Base-by-base conservation (phyloP, 768 basidiomycete species). In the Fomitopsis pulvina region DNA sequence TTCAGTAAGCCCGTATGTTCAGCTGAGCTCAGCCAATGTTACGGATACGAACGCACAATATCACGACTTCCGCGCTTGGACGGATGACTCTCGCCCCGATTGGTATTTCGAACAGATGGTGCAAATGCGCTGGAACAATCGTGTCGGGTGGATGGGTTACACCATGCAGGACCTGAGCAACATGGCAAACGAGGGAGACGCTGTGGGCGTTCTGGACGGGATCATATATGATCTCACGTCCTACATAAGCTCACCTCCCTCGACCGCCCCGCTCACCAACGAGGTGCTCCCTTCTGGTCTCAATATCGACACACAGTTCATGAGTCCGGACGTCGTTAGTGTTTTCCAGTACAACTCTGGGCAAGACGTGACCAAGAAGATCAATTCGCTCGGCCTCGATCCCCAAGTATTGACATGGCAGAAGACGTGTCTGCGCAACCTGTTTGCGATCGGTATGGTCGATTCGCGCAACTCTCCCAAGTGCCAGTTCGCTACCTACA, bases 51-150 rank as follows among this genome's bases (percentile, higher is more conserved):
- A 93, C 59, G 73, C 86, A 0, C 74, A 81, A 59, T 99, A 98
- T 64, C 96, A 98, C 65, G 95, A 99, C 64, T 99, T 99, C 80
- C 87, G 95, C 16, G 85, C 84, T 0, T 83, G 75, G 62, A 86
- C 84, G 29, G 87, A 83, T 52, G 95, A 98, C 61, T 85, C 87
- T 0, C 81, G 96, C 8, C 95, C 96, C 0, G 96, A 99, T 63
- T 99, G 96, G 96, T 99, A 98, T 66, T 93, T 88, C 56, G 87
- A 98, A 69, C 75, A 73, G 52, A 98, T 99, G 96, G 87, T 89
- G 2, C 66, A 79, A 62, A 85, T 99, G 86, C 87, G 96, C 6
- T 96, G 86, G 74, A 85, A 81, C 47, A 81, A 81, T 58, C 87
- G 95, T 32, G 78, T 83, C 34, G 96, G 96, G 4, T 97, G 94